Base-by-base conservation (phyloP, 2,329 filamentous ascomycete species). In the Pyrenophora tritici-repentis region DNA sequence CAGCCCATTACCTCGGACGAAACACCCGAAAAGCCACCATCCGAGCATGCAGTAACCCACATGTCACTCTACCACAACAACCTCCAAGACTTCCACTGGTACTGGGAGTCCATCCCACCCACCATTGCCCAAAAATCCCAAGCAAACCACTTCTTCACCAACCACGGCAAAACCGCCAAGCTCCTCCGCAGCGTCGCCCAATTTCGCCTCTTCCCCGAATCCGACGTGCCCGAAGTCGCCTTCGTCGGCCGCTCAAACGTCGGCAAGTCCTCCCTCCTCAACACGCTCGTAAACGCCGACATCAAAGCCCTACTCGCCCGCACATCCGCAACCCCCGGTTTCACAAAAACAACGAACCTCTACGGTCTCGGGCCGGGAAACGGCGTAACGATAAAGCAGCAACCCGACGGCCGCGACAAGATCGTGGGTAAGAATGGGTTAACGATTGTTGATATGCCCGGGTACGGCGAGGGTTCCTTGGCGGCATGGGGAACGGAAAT, bases 171-270 rank as follows among this genome's bases (percentile, higher is more conserved):
- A 2, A 76, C 76, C 0, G 58, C 83, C 80, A 5, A 67, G 73
- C 80, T 86, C 56, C 76, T 87, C 48, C 87, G 82, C 78, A 83
- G 81, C 3, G 79, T 81, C 6, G 76, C 78, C 13, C 78, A 82
- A 50, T 89, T 89, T 72, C 83, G 82, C 58, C 75, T 76, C 3
- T 82, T 87, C 51, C 81, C 83, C 6, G 77, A 78, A 7, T 79
- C 77, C 1, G 66, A 77, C 1, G 73, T 81, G 24, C 83, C 84
- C 1, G 84, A 88, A 75, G 79, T 87, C 12, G 83, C 82, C 34
- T 88, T 90, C 65, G 77, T 90, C 3, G 87, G 87, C 14, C 81
- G 87, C 39, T 86, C 82, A 33, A 90, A 90, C 63, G 86, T 88
- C 5, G 87, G 87, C 45, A 90, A 90, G 73, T 85, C 81, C 46